phyloP scores from a whole-genome alignment of 1,139 yeast species.

The Spathaspora sp. region DNA sequence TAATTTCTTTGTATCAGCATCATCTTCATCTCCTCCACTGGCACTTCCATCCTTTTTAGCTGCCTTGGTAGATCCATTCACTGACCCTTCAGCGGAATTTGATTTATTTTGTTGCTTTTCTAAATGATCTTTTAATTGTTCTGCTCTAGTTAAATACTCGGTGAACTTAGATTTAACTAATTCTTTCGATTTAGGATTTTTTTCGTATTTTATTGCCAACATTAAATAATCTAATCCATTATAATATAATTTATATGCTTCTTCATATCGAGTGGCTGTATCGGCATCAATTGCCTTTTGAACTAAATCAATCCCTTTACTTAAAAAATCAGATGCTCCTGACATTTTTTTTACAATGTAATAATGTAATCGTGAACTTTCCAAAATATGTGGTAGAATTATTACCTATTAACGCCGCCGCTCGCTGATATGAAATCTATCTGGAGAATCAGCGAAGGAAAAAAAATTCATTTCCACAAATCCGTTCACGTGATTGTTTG shows the following conservation, averaged over 20 bases:
- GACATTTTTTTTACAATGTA: conserved; percentile 19
- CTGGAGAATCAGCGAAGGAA: neutral
- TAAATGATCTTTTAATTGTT: conserved; percentile 86
- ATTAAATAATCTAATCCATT: conserved; percentile 92
- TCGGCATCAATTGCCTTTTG: conserved; percentile 96
- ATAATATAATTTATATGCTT: conserved; percentile 90
- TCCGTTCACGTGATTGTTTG: neutral
- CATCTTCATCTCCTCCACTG: conserved; percentile 58
- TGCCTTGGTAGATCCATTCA: conserved; percentile 62
- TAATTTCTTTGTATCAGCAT: conserved; percentile 81
- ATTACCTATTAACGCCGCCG: neutral
- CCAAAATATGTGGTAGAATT: neutral
- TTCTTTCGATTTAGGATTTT: conserved; percentile 85
- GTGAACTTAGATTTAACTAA: conserved; percentile 85
- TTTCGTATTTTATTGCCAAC: conserved; percentile 95
- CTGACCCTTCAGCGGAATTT: conserved; percentile 49
- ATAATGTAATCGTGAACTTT: neutral
- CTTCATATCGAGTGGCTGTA: conserved; percentile 85
- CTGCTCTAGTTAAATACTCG: conserved; percentile 91
- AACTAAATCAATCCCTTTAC: conserved; percentile 90
- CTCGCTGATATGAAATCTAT: neutral
- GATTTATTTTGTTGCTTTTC: conserved; percentile 57
- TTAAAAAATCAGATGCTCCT: conserved; percentile 75
- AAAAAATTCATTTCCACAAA: neutral
- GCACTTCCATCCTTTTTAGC: conserved; percentile 36